Evolutionary conservation across 345 rosid genomes (phyloP).

Genomic region (Streptanthus diversifolius): DNA sequence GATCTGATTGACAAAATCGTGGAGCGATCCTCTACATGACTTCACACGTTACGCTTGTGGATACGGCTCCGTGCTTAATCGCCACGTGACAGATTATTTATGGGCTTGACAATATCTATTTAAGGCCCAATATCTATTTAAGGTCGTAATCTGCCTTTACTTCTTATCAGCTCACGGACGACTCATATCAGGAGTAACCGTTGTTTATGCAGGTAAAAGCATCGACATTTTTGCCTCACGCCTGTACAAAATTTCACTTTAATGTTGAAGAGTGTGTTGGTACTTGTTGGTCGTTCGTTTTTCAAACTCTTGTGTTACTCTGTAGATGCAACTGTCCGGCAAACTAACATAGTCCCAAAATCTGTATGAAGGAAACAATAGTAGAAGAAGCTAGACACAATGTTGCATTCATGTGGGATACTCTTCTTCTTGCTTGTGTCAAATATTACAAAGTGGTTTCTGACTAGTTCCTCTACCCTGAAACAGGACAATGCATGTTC

Average conservation of each 20-base stretch:
- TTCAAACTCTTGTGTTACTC: not conserved
- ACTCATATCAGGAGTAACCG: slow-evolving; percentile 75
- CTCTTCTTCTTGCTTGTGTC: slow-evolving; percentile 8
- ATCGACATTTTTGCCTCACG: slow-evolving; percentile 4
- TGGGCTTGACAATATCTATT: slow-evolving; percentile 3
- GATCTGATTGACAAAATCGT: slow-evolving; percentile 26
- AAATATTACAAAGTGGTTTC: slow-evolving; percentile 10
- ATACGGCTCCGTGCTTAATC: not conserved
- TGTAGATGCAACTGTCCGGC: not conserved
- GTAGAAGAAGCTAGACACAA: not conserved
- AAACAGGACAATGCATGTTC: slow-evolving; percentile 74
- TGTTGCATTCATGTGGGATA: not conserved
- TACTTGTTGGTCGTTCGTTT: not conserved
- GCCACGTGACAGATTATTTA: not conserved
- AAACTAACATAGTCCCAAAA: not conserved
- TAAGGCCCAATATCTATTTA: no score
- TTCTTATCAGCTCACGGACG: slow-evolving; percentile 72
- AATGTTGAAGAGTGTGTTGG: not conserved
- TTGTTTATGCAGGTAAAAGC: slow-evolving; percentile 85
- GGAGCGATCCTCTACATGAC: slow-evolving; percentile 15
- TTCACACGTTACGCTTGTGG: slow-evolving; percentile 2
- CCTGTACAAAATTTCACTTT: not conserved
- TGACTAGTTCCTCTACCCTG: slow-evolving; percentile 6
- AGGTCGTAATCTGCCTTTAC: slow-evolving; percentile 79
- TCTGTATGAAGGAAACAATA: not conserved